Conservation (phyloP, 352 stramenopile species). For the Pythium vanterpoolii region DNA sequence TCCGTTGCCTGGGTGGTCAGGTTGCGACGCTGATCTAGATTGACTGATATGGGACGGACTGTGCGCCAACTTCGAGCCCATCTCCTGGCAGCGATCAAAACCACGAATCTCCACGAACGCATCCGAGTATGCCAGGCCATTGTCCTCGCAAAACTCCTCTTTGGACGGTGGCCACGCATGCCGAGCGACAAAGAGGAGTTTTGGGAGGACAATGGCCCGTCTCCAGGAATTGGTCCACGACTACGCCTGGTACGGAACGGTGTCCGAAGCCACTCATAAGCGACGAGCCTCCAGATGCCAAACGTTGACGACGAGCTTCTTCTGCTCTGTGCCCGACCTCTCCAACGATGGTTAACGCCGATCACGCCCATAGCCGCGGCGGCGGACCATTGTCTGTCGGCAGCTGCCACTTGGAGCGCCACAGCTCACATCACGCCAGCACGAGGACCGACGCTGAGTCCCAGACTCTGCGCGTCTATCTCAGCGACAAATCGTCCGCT, state of each 20-base stretch:
- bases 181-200: too few species aligned
- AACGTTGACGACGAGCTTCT: not conserved
- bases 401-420: not conserved
- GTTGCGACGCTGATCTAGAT: not conserved
- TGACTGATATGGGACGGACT: not conserved
- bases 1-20: constrained; percentile 3
- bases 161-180: not conserved
- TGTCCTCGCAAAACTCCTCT: not conserved
- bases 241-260: not conserved
- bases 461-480: not conserved
- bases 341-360: not conserved
- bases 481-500: not conserved
- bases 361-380: not conserved
- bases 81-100: constrained; percentile 5
- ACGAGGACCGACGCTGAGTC: too few species aligned
- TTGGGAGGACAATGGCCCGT: not conserved
- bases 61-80: not conserved
- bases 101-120: constrained; percentile 1
- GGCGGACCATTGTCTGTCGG: not conserved
- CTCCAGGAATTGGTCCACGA: not conserved
- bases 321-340: not conserved
- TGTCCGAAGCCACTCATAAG: not conserved
- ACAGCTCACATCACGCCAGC: not conserved
- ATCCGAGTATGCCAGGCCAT: not conserved
- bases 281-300: not conserved